Conservation (phyloP, 1,284 basidiomycete species). For the Fereydounia khargensis region DNA sequence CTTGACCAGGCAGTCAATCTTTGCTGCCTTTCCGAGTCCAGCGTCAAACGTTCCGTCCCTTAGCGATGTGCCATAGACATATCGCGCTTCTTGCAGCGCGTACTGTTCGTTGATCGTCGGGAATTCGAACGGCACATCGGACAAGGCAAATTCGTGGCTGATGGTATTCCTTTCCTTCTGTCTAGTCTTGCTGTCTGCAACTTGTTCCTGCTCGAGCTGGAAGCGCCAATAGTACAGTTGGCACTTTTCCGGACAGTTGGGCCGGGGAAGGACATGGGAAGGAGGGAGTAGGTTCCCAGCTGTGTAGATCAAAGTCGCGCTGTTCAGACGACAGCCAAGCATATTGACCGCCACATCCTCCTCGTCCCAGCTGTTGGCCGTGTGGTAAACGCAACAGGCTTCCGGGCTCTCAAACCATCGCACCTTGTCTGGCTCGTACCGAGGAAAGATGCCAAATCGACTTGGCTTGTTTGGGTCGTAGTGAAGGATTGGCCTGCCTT, state of each 20-base stretch:
- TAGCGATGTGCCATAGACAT: slow-evolving; percentile 58
- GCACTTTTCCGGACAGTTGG: slow-evolving; percentile 59
- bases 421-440: slow-evolving; percentile 53
- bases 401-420: slow-evolving; percentile 59
- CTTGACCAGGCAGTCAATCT: slow-evolving; percentile 62
- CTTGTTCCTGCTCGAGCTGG: slow-evolving; percentile 8
- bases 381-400: slow-evolving; percentile 62
- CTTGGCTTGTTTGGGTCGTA: slow-evolving; percentile 59
- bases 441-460: slow-evolving; percentile 61
- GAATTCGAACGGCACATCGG: slow-evolving; percentile 62
- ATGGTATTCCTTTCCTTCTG: slow-evolving; percentile 20
- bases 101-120: slow-evolving; percentile 58
- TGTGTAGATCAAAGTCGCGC: slow-evolving; percentile 61
- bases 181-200: not conserved
- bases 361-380: slow-evolving; percentile 61
- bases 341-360: slow-evolving; percentile 55
- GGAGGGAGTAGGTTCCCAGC: slow-evolving; percentile 60
- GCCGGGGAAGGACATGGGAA: slow-evolving; percentile 43
- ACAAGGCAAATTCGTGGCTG: slow-evolving; percentile 60
- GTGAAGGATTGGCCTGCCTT: slow-evolving; percentile 60
- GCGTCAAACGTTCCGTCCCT: slow-evolving; percentile 59
- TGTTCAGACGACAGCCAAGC: slow-evolving; percentile 61
- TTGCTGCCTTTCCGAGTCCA: slow-evolving; percentile 60
- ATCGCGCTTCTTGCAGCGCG: slow-evolving; percentile 58
- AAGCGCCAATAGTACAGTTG: slow-evolving; percentile 61